Conservation (phyloP, 202 grass and related monocot species). For the Brachypodium distachyon region DNA sequence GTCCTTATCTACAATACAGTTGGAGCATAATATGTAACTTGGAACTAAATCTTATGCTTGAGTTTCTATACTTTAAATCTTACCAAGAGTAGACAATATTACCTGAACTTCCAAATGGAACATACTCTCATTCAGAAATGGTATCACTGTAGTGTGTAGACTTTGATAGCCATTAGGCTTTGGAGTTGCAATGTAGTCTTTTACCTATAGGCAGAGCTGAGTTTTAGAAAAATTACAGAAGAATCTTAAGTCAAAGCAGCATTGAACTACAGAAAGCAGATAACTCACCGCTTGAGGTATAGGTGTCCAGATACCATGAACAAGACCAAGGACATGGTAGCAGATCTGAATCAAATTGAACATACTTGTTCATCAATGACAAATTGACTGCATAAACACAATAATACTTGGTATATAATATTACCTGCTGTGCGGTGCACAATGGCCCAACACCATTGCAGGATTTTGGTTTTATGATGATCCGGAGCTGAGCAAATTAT, state of each 20-base stretch:
- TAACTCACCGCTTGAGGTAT: slow-evolving; percentile 95
- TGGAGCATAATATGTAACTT: background rate
- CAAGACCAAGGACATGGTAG: slow-evolving; percentile 96
- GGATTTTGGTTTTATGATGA: slow-evolving; percentile 91
- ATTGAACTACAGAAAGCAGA: slow-evolving; percentile 12
- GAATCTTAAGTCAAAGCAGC: background rate
- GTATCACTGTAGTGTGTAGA: slow-evolving; percentile 92
- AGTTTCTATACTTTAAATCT: slow-evolving; percentile 15
- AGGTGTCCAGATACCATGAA: slow-evolving; percentile 98
- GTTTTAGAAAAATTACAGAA: slow-evolving; percentile 20
- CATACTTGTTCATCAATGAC: slow-evolving; percentile 19
- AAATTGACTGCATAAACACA: slow-evolving; percentile 25
- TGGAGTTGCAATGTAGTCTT: slow-evolving; percentile 98
- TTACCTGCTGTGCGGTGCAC: slow-evolving; percentile 84
- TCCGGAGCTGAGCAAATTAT: slow-evolving; percentile 61
- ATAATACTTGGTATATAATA: slow-evolving; percentile 11
- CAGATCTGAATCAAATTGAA: slow-evolving; percentile 68
- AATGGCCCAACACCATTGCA: slow-evolving; percentile 79
- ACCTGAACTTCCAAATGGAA: slow-evolving; percentile 99
- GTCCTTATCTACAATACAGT: slow-evolving; percentile 76
- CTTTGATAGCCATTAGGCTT: slow-evolving; percentile 99
- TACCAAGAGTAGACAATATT: slow-evolving; percentile 7
- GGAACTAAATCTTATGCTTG: slow-evolving; percentile 3
- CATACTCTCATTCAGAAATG: slow-evolving; percentile 98
- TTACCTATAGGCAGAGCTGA: slow-evolving; percentile 47